Evolutionary conservation across 352 stramenopile species (phyloP), one percentile per base, ranked within the genome.

Genomic region (Globisporangium viniferum): DNA sequence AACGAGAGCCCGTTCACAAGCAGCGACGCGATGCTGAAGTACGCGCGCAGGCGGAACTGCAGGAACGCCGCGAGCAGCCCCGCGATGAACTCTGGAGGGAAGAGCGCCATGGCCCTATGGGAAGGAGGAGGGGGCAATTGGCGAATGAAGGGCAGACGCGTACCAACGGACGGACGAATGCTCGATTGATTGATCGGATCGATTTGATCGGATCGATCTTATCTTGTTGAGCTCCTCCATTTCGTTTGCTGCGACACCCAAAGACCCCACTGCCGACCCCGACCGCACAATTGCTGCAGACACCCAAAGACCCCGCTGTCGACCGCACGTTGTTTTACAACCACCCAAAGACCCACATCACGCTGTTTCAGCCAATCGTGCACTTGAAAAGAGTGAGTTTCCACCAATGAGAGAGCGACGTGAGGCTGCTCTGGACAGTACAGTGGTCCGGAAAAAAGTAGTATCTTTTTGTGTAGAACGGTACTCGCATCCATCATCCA

Each of bases 71-170:
- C 57, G 53, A 94, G 71, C 57, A 94, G 67, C n/a, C 75, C 82
- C 20, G 71, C 82, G 66, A 94, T 78, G 74, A 92, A 91, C 69
- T 88, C 84, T 27, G 82, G 86, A 41, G 81, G 76, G 68, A 94
- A 86, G n/a, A 94, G 78, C 70, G 82, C 75, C 84, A 93, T 92
- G 41, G 29, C 59, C 20, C 48, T 29, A 44, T 44, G n/a, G n/a
- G 15, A 10, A 20, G 22, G 24, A 44, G 31, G 24, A 44, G 55
- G 41, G 41, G 39, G 60, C 20, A 49, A 48, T 59, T 59, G 62
- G 33, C 27, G 27, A 61, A 36, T 39, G 62, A 29, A 15, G 22
- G 36, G 6, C 12, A 44, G 12, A 56, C 33, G 10, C 18, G 29
- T 31, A 31, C 3, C 29, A 31, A 31, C 29, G 29, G 18, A 48